Conservation (phyloP, 2,329 filamentous ascomycete genomes). For the Fusarium sp. region DNA sequence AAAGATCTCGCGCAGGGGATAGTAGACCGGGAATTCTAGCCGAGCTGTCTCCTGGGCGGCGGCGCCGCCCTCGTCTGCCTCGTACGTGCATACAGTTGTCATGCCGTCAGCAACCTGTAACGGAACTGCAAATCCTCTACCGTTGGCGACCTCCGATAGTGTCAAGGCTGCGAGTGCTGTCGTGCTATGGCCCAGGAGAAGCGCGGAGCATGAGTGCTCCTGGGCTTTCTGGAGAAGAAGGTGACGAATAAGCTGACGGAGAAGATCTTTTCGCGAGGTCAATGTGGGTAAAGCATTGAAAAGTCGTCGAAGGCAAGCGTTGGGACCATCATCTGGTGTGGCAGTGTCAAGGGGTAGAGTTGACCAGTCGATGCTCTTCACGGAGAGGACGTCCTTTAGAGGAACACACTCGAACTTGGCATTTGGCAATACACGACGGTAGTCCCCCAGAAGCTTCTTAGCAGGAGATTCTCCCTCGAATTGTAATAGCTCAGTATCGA, state of each 20-base stretch:
- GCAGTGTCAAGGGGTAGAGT: slow-evolving; percentile 49
- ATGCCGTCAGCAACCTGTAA: slow-evolving; percentile 83
- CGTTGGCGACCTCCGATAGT: slow-evolving; percentile 89
- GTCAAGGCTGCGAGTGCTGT: slow-evolving; percentile 88
- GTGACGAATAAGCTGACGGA: slow-evolving; percentile 74
- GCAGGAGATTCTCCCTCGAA: slow-evolving; percentile 45
- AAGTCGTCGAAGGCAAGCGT: slow-evolving; percentile 61
- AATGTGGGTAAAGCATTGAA: slow-evolving; percentile 73
- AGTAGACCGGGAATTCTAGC: slow-evolving; percentile 65
- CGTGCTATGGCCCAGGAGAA: slow-evolving; percentile 87
- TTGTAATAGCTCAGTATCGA: slow-evolving; percentile 55
- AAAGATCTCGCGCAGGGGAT: slow-evolving; percentile 85
- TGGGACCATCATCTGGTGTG: slow-evolving; percentile 29
- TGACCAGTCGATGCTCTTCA: slow-evolving; percentile 64
- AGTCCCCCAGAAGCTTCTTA: slow-evolving; percentile 58
- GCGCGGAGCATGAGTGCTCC: slow-evolving; percentile 68
- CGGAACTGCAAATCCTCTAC: slow-evolving; percentile 83
- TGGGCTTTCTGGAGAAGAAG: slow-evolving; percentile 74
- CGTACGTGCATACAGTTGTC: slow-evolving; percentile 48
- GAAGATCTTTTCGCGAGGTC: slow-evolving; percentile 79
- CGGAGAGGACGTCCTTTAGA: slow-evolving; percentile 69
- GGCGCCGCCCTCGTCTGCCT: slow-evolving; percentile 32
- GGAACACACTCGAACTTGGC: slow-evolving; percentile 70
- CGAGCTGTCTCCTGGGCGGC: slow-evolving; percentile 30
- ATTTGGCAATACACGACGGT: slow-evolving; percentile 70